These are phyloP conservation scores for Ophiognomonia clavigignenti-juglandacearum DNA, from an alignment of 2,329 filamentous ascomycete genomes.

Conservation along the genomic window DNA sequence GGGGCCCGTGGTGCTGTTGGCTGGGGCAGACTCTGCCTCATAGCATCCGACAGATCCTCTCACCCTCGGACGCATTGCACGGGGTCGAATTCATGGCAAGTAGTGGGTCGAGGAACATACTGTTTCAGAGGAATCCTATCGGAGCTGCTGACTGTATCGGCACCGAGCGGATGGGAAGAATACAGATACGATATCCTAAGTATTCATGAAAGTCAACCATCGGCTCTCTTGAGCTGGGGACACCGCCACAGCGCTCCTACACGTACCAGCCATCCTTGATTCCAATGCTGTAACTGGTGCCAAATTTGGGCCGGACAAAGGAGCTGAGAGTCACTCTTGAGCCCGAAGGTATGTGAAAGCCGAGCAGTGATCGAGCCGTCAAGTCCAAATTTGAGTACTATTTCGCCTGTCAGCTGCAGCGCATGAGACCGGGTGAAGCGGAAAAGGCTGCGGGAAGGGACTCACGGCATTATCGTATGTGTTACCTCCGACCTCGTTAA, in stretches of 20 bases:
- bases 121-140: conserved; percentile 70
- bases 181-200: conserved; percentile 78
- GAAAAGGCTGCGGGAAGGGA: background rate
- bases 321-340: conserved; percentile 85
- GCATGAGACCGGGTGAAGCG: too few relatives aligned
- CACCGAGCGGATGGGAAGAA: conserved; percentile 72
- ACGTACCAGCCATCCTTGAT: conserved; percentile 79
- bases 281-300: conserved; percentile 87
- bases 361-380: conserved; percentile 53
- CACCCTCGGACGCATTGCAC: too few relatives aligned
- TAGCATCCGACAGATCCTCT: too few relatives aligned
- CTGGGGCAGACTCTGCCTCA: too few relatives aligned
- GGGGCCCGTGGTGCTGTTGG: too few relatives aligned
- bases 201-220: background rate
- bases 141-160: conserved; percentile 63
- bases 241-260: background rate
- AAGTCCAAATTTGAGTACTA: conserved; percentile 41
- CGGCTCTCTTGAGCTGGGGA: background rate
- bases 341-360: conserved; percentile 81
- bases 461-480: conserved; percentile 15
- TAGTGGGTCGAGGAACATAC: too few relatives aligned
- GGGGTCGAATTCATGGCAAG: too few relatives aligned
- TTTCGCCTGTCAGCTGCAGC: background rate
- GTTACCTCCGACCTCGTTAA: conserved; percentile 16
- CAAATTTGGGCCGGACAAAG: conserved; percentile 87